Evolutionary conservation across 2,329 filamentous ascomycete species (phyloP), one percentile per base, ranked within the genome.

Genomic region (Verticillium dahliae): DNA sequence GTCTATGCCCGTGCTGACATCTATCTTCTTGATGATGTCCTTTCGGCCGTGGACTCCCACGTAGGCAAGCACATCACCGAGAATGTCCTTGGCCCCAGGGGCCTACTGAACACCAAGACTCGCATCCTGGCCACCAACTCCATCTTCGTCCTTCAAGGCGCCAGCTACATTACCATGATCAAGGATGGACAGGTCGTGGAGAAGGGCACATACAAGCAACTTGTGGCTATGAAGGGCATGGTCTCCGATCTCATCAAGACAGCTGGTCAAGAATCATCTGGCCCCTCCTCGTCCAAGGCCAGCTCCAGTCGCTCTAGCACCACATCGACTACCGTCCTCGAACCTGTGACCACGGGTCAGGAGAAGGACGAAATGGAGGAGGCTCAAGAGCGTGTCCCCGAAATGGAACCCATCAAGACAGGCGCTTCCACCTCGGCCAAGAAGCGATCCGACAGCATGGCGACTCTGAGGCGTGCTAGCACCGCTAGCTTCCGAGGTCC

Each of bases 21-120:
- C 58, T 98, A 98, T 71, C 82, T 99, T 13, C 82, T 99, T 11
- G 95, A 99, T 68, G 95, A 99, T 72, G 90, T 93, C 64, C 82
- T 99, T 11, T 98, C 94, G 15, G 95, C 96, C 0, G 95, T 99
- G n/a, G 95, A 99, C 76, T 94, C 96, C 66, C 95, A 99, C 71
- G 95, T 99, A 62, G 95, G 95, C 58, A 85, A 91, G 65, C 95
- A 99, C 76, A 84, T 99, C 62, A 97, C 97, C 69, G 90, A 98
- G 72, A 91, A 95, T 65, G 95, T 99, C 1, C 85, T 99, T 39
- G 95, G 95, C 13, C 82, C 90, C 4, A 89, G 88, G 64, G 95
- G 95, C 66, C 80, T 99, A 6, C 82, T 99, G 31, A 84, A 81
- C 59, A 85, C 89, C 45, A 98, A 98, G 77, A 97, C 94, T 6